phyloP scores from a whole-genome alignment of 495 filamentous ascomycete species.

The Talaromyces wortmannii region DNA sequence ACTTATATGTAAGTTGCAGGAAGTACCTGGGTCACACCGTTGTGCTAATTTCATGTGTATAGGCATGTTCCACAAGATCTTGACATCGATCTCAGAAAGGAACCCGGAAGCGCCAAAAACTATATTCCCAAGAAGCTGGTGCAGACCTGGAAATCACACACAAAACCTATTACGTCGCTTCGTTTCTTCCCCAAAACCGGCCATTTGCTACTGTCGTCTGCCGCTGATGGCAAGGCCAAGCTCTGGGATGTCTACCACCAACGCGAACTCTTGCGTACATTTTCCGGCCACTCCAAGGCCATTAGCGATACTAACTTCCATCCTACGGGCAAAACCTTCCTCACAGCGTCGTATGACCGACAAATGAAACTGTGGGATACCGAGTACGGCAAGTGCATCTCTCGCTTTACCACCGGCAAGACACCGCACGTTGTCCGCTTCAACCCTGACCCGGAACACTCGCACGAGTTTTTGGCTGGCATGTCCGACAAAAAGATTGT shows the following conservation, averaged over 20 bases:
- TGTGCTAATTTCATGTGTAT: slow-evolving; percentile 29
- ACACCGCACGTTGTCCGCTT: slow-evolving; percentile 93
- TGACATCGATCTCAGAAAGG: slow-evolving; percentile 81
- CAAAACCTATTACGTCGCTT: slow-evolving; percentile 76
- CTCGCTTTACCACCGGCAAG: slow-evolving; percentile 84
- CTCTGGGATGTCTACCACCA: slow-evolving; percentile 93
- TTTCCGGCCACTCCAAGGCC: slow-evolving; percentile 82
- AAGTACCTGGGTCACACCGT: not conserved
- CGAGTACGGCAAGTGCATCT: slow-evolving; percentile 82
- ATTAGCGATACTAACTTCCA: slow-evolving; percentile 89
- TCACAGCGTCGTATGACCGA: slow-evolving; percentile 88
- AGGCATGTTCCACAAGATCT: slow-evolving; percentile 97
- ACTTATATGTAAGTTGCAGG: slow-evolving; percentile 45
- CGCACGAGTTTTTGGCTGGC: slow-evolving; percentile 88
- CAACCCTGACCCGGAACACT: slow-evolving; percentile 70
- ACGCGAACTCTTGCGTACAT: slow-evolving; percentile 81
- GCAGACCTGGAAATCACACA: slow-evolving; percentile 83
- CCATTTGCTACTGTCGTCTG: slow-evolving; percentile 79
- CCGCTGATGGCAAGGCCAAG: slow-evolving; percentile 84
- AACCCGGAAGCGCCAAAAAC: slow-evolving; percentile 71
- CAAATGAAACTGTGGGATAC: slow-evolving; percentile 98
- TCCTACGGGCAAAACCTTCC: slow-evolving; percentile 71
- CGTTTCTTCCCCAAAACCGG: slow-evolving; percentile 83
- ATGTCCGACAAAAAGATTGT: slow-evolving; percentile 99
- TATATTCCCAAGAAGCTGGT: slow-evolving; percentile 90